Percentiles rank a stretch among this genome's conserved stretches.
phyloP scores from a whole-genome alignment of 768 basidiomycete genomes.

The Sarcodon aspratus region DNA sequence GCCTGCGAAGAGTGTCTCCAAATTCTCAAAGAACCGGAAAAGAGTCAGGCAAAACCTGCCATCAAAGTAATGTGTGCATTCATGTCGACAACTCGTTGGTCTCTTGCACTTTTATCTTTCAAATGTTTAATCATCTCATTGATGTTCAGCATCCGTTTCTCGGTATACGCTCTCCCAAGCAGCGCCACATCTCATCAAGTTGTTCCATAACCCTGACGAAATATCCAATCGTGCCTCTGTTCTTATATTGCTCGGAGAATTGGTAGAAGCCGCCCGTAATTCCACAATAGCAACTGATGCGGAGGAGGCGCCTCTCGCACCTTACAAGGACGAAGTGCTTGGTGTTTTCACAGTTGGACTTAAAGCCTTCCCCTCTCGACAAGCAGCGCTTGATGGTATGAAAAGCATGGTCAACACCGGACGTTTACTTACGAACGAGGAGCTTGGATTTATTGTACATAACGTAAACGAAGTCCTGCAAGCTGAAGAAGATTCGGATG shows the following conservation, averaged over 20 bases:
- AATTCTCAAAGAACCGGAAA: constrained; percentile 83
- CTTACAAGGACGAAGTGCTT: constrained; percentile 70
- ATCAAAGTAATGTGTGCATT: constrained; percentile 75
- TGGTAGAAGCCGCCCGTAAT: constrained; percentile 43
- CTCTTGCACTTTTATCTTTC: constrained; percentile 3
- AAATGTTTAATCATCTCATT: not conserved
- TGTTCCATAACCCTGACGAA: constrained; percentile 69
- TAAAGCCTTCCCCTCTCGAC: constrained; percentile 35
- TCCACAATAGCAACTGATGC: constrained; percentile 16
- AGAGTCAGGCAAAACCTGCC: constrained; percentile 82
- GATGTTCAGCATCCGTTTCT: constrained; percentile 48
- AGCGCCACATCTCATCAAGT: constrained; percentile 62
- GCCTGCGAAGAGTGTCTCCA: constrained; percentile 74
- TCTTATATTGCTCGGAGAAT: constrained; percentile 53
- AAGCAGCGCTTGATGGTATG: constrained; percentile 54
- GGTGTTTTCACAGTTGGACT: constrained; percentile 51
- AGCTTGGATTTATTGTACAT: constrained; percentile 71
- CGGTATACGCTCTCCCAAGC: constrained; percentile 56
- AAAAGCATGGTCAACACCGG: constrained; percentile 55
- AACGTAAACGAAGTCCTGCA: constrained; percentile 62
- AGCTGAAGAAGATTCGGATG: constrained; percentile 30
- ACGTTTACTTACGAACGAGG: constrained; percentile 53
- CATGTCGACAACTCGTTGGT: constrained; percentile 69
- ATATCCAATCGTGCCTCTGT: constrained; percentile 53
- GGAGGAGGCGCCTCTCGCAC: constrained; percentile 29